Conservation (phyloP, 1,284 basidiomycete genomes). For the Leccinum pachyderme region DNA sequence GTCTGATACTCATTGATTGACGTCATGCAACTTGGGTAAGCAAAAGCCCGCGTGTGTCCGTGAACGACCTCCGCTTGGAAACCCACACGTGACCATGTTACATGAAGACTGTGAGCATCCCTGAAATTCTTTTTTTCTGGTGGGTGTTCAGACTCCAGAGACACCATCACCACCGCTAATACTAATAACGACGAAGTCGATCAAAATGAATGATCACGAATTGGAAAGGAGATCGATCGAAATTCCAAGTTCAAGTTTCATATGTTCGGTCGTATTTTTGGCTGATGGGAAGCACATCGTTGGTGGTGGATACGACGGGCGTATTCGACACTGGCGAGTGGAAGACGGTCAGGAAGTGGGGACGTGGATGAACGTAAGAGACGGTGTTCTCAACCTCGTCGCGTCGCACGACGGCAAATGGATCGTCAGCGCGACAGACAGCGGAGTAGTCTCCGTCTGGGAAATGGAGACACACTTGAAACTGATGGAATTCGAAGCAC, state of each 20-base stretch:
- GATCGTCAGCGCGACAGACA: constrained; percentile 4
- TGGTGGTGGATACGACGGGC: not conserved
- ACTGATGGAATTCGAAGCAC: not conserved
- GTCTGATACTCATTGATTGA: too few relatives aligned
- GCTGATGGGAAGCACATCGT: not conserved
- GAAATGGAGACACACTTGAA: constrained; percentile 1
- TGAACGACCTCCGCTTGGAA: not conserved
- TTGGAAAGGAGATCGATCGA: not conserved
- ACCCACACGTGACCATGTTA: too few relatives aligned
- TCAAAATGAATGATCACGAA: not conserved
- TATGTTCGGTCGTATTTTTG: not conserved
- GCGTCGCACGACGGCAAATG: constrained; percentile 1
- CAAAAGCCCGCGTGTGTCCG: not conserved
- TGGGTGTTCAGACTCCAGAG: not conserved
- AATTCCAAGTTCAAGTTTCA: not conserved
- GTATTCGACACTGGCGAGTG: constrained; percentile 1
- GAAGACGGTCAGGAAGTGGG: constrained; percentile 6
- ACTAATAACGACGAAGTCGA: not conserved
- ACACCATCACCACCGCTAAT: not conserved
- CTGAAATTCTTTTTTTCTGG: not conserved
- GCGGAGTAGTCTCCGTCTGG: constrained; percentile 1
- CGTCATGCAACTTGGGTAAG: too few relatives aligned
- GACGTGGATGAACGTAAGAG: not conserved
- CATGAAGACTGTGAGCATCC: too few relatives aligned
- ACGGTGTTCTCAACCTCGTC: not conserved